Conservation (phyloP, 2,329 filamentous ascomycete species). For the Grosmannia huntii region DNA sequence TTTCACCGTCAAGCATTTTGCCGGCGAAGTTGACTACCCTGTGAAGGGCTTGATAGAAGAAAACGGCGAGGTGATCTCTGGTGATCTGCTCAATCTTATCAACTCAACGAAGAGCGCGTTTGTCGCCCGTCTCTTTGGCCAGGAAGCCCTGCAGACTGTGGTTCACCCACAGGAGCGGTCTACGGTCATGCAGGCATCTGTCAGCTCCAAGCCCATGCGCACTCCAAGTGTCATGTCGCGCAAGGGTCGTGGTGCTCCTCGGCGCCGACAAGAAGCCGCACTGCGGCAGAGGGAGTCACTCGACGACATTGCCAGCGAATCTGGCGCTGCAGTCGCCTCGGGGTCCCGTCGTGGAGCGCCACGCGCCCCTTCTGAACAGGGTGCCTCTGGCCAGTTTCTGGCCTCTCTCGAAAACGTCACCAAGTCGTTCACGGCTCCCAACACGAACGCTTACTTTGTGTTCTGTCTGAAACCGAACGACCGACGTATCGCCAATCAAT, state of each 20-base stretch:
- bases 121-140: conserved; percentile 82
- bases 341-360: conserved; percentile 20
- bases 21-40: conserved; percentile 90
- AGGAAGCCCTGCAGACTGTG: conserved; percentile 83
- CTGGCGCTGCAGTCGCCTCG: conserved; percentile 15
- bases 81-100: conserved; percentile 89
- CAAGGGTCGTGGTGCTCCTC: conserved; percentile 31
- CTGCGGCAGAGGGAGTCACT: conserved; percentile 26
- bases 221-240: conserved; percentile 85
- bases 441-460: conserved; percentile 88
- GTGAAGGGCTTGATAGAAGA: conserved; percentile 81
- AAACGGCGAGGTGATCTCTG: conserved; percentile 91
- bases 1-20: conserved; percentile 91
- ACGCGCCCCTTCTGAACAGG: conserved; percentile 46
- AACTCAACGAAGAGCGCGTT: conserved; percentile 81
- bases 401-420: conserved; percentile 82
- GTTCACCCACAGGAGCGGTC: conserved; percentile 84
- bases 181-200: conserved; percentile 88
- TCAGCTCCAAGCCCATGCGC: conserved; percentile 88
- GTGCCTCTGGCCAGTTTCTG: conserved; percentile 85
- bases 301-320: conserved; percentile 33
- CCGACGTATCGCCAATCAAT: conserved; percentile 92
- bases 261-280: conserved; percentile 19
- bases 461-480: conserved; percentile 98
- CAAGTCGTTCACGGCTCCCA: conserved; percentile 67